phyloP scores from a whole-genome alignment of 2,329 filamentous ascomycete species.

The Colletotrichum australisinense region DNA sequence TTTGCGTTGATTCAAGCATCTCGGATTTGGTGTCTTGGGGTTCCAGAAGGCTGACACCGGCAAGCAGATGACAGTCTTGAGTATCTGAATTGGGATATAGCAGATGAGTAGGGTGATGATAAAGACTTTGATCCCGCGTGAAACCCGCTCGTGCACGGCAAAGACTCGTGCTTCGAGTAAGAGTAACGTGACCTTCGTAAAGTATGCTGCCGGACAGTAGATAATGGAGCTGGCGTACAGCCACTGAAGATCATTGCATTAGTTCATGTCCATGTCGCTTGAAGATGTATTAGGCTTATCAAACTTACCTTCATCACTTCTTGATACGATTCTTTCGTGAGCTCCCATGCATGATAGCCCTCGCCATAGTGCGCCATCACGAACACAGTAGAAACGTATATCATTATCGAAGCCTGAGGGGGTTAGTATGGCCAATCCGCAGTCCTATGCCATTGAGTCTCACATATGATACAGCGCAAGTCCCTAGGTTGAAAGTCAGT shows the following conservation, averaged over 20 bases:
- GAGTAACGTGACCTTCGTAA: constrained; percentile 46
- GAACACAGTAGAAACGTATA: constrained; percentile 20
- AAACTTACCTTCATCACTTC: constrained; percentile 36
- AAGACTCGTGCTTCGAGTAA: constrained; percentile 47
- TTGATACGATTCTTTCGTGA: constrained; percentile 34
- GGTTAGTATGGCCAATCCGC: background rate
- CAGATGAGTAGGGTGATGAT: constrained; percentile 40
- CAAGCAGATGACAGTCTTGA: constrained; percentile 42
- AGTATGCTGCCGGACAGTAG: constrained; percentile 44
- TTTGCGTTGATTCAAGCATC: constrained; percentile 45
- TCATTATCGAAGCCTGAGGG: background rate
- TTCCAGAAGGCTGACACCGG: constrained; percentile 42
- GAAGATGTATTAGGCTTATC: rapidly evolving
- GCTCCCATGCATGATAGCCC: constrained; percentile 40
- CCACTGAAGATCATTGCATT: constrained; percentile 34
- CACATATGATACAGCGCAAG: constrained; percentile 30
- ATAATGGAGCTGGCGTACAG: constrained; percentile 43
- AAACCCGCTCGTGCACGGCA: constrained; percentile 38
- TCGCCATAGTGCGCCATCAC: constrained; percentile 39
- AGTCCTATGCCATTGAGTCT: background rate
- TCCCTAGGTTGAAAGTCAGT: constrained; percentile 15
- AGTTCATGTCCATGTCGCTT: background rate
- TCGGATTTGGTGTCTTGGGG: constrained; percentile 28
- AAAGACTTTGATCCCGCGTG: constrained; percentile 43
- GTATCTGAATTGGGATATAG: constrained; percentile 43